phyloP scores from a whole-genome alignment of 495 filamentous ascomycete genomes.

The Podospora pseudocomata region DNA sequence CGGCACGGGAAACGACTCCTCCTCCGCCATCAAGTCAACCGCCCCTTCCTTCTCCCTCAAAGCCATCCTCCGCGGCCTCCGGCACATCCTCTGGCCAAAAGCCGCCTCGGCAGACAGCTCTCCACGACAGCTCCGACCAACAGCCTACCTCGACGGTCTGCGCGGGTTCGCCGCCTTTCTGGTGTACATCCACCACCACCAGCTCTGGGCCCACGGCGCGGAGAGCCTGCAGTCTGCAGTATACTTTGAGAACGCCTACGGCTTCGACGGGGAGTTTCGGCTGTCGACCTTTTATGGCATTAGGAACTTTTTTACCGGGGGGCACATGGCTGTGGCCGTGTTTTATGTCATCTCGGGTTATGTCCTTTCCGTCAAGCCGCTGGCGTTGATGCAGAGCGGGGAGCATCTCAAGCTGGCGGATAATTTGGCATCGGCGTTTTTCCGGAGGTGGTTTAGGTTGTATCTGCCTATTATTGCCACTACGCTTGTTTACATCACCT shows the following conservation, averaged over 20 bases:
- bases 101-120: constrained; percentile 10
- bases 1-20: neutral
- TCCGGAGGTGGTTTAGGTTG: constrained; percentile 37
- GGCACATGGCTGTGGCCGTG: constrained; percentile 50
- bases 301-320: constrained; percentile 44
- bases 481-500: constrained; percentile 47
- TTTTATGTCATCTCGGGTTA: constrained; percentile 52
- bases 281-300: constrained; percentile 37
- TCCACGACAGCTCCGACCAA: constrained; percentile 28
- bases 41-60: constrained; percentile 17
- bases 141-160: constrained; percentile 48
- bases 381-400: constrained; percentile 41
- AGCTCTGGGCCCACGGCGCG: constrained; percentile 37
- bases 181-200: constrained; percentile 47
- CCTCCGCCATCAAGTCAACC: neutral
- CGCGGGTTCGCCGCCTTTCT: constrained; percentile 45
- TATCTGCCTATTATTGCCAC: constrained; percentile 40
- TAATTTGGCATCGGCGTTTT: constrained; percentile 33
- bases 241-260: constrained; percentile 37
- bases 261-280: constrained; percentile 35
- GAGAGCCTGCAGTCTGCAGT: constrained; percentile 17
- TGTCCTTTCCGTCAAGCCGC: constrained; percentile 49
- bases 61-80: constrained; percentile 24
- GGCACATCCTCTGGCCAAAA: constrained; percentile 25
- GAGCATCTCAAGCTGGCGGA: constrained; percentile 32